A percentile compares a stretch with the other conserved stretches of the same genome.
Evolutionary conservation across 2,329 filamentous ascomycete genomes (phyloP).

Genomic region (Aciculosporium take): DNA sequence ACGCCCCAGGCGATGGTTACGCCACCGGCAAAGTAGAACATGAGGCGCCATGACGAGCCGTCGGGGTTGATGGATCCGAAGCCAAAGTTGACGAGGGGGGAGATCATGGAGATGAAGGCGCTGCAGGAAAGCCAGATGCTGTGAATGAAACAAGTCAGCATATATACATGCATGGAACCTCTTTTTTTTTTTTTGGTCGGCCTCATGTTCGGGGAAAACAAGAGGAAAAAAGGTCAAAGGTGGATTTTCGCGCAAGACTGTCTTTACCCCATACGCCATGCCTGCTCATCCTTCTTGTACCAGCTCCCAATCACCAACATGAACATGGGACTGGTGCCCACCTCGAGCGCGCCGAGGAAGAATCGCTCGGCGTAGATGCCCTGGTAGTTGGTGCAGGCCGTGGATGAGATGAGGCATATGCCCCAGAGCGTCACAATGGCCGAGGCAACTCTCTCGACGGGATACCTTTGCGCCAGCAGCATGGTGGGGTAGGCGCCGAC

Average conservation of each 20-base stretch:
- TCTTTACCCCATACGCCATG: constrained; percentile 19
- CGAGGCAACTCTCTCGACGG: constrained; percentile 16
- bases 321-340: constrained; percentile 16
- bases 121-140: constrained; percentile 24
- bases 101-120: constrained; percentile 47
- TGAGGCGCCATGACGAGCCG: constrained; percentile 38
- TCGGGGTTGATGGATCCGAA: constrained; percentile 39
- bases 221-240: background rate
- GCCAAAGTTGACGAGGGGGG: constrained; percentile 43
- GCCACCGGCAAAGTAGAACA: constrained; percentile 46
- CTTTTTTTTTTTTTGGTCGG: background rate
- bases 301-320: constrained; percentile 5
- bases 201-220: background rate
- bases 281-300: constrained; percentile 16
- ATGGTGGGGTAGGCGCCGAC: constrained; percentile 23
- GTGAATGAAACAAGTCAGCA: background rate
- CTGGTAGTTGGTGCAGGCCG: constrained; percentile 21
- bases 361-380: constrained; percentile 26
- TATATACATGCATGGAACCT: no score
- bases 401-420: constrained; percentile 23
- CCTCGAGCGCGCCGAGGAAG: constrained; percentile 28
- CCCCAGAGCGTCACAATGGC: constrained; percentile 15
- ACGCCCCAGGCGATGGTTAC: constrained; percentile 39
- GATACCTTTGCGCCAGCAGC: constrained; percentile 16
- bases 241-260: no score